Base-by-base conservation (phyloP, 371 early-diverging fungal species). In the Rhizopus delemar region DNA sequence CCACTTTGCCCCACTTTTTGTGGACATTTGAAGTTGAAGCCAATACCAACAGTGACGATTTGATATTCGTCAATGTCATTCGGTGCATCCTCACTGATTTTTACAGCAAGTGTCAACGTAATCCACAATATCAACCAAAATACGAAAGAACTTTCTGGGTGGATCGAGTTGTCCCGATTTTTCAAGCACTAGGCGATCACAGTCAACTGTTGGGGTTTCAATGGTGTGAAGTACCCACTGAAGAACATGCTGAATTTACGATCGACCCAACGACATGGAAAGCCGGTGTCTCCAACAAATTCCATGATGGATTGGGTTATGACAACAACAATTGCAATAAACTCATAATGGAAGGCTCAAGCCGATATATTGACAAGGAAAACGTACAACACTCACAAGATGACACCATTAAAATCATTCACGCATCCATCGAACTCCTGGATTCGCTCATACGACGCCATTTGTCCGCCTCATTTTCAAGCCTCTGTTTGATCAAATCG, bases 401-500 rank as follows among this genome's bases (percentile, higher is more conserved):
- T n/a, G 55, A 54, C 11, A 28, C 41, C 1, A 41, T 54, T 28
- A 36, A 36, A 2, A 36, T 36, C 36, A 36, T 36, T 8, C 36
- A 36, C 11, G 70, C 79, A n/a, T 74, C 76, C 1, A 69, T 79
- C 62, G 79, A 75, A 35, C 46, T 79, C 12, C 41, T 79, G 3
- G 68, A 74, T 13, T 74, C 79, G 2, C 41, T 79, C 12, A 62
- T 76, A 15, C 6, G 11, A 36, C 36, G 36, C 6, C 54, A 53
- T 39, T 3, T 39, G 7, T 35, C 22, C 8, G 54, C 54, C 2
- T 53, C 54, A 12, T 54, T 54, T 54, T 4, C 55, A 29, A 41
- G 11, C 12, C 55, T 54, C 9, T 54, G 55, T 31, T 29, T 15
- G 12, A 28, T 54, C 3, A 41, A 41, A 13, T 54, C 55, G 2